Evolutionary conservation across 495 filamentous ascomycete species (phyloP).

Genomic region (Penicillium desertorum): DNA sequence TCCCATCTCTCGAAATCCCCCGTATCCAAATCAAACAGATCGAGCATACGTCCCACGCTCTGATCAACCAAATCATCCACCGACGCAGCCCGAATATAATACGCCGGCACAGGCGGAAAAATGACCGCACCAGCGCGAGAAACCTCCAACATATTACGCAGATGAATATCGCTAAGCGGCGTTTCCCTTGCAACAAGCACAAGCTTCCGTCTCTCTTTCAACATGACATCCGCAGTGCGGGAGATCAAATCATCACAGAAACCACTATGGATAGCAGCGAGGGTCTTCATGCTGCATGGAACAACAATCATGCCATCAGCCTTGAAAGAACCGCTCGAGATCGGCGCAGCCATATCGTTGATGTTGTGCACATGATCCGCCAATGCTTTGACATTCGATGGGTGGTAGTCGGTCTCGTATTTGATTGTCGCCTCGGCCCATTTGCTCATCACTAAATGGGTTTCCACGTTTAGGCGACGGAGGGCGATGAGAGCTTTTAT

Average conservation of each 20-base stretch:
- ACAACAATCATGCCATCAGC: conserved; percentile 43
- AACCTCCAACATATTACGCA: conserved; percentile 46
- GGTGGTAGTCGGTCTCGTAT: conserved; percentile 42
- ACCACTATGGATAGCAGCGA: conserved; percentile 30
- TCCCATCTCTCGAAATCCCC: conserved; percentile 44
- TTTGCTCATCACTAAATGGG: conserved; percentile 43
- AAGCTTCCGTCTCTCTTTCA: conserved; percentile 44
- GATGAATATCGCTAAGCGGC: conserved; percentile 47
- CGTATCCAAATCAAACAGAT: conserved; percentile 47
- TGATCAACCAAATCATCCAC: conserved; percentile 45
- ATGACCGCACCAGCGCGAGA: conserved; percentile 39
- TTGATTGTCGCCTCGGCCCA: conserved; percentile 46
- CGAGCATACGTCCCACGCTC: conserved; percentile 46
- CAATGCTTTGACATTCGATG: conserved; percentile 34
- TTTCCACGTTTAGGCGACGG: conserved; percentile 39
- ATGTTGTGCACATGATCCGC: conserved; percentile 40
- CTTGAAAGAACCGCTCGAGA: conserved; percentile 39
- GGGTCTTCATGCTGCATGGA: conserved; percentile 45
- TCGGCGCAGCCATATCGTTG: conserved; percentile 37
- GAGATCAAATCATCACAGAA: conserved; percentile 47
- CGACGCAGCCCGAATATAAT: conserved; percentile 36
- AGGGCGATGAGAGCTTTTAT: conserved; percentile 40
- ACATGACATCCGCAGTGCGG: conserved; percentile 46
- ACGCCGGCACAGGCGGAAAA: conserved; percentile 46
- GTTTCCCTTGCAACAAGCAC: conserved; percentile 47